Conservation (phyloP, 208 protist genomes). For the Crithidia acanthocephali region DNA sequence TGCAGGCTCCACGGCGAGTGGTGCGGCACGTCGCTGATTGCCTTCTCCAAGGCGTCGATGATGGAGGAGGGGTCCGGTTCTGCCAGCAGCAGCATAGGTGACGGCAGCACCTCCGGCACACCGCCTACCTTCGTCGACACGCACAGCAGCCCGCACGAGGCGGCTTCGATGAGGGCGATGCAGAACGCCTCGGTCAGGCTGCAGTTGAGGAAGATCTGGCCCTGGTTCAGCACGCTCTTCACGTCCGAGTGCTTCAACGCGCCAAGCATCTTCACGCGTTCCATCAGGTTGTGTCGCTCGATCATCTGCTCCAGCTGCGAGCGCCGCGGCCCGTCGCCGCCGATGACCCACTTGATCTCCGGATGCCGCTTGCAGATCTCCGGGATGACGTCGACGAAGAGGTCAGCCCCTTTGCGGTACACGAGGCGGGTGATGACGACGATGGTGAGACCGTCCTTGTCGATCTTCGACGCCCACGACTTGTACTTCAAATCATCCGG, state of each 20-base stretch:
- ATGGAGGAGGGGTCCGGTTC: constrained; percentile 90
- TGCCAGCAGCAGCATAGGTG: constrained; percentile 93
- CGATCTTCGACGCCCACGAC: constrained; percentile 85
- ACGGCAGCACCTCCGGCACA: constrained; percentile 97
- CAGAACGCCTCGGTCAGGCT: constrained; percentile 99
- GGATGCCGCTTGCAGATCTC: constrained; percentile 94
- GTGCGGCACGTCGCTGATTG: constrained; percentile 72
- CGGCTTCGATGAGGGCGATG: constrained; percentile 98
- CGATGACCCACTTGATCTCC: constrained; percentile 96
- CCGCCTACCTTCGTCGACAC: constrained; percentile 98
- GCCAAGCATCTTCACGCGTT: constrained; percentile 97
- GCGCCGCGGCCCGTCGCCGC: constrained; percentile 97
- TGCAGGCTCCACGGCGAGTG: constrained; percentile 89
- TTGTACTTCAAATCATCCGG: constrained; percentile 92
- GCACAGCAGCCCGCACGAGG: constrained; percentile 93
- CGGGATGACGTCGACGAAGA: constrained; percentile 97
- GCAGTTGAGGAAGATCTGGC: constrained; percentile 99
- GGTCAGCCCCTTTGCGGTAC: constrained; percentile 97
- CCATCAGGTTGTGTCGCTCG: constrained; percentile 96
- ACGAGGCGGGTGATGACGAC: constrained; percentile 97
- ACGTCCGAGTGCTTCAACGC: constrained; percentile 93
- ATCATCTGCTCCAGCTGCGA: constrained; percentile 97
- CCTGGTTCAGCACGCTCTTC: constrained; percentile 90
- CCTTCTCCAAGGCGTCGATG: constrained; percentile 70
- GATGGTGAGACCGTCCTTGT: constrained; percentile 92